A percentile compares a stretch with the other conserved stretches of the same genome.
Evolutionary conservation across 1,284 basidiomycete genomes (phyloP).

Genomic region (Leccinum fallax): DNA sequence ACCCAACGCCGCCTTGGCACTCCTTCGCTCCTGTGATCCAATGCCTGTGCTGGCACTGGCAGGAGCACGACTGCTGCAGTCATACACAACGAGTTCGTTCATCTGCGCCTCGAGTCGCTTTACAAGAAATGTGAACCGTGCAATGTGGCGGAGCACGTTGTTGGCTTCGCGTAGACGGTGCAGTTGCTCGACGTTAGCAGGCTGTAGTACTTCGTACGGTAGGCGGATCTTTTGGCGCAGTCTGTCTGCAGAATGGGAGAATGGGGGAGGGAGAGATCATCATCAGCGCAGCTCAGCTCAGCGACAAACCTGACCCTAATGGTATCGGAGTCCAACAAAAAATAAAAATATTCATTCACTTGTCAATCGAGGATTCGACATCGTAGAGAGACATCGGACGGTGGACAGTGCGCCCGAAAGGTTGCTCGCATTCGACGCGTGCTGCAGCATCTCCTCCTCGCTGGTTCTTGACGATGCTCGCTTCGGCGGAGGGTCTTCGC

Average conservation of each 20-base stretch:
- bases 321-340: neutral
- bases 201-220: conserved; percentile 77
- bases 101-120: conserved; percentile 83
- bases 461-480: conserved; percentile 31
- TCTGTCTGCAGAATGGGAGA: conserved; percentile 40
- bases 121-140: conserved; percentile 81
- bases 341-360: conserved; percentile 42
- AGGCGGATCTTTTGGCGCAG: conserved; percentile 82
- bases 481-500: conserved; percentile 67
- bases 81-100: conserved; percentile 53
- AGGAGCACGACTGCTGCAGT: conserved; percentile 1
- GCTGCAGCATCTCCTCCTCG: conserved; percentile 49
- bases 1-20: conserved; percentile 85
- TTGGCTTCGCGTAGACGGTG: conserved; percentile 79
- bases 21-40: conserved; percentile 73
- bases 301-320: neutral
- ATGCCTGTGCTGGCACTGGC: conserved; percentile 1
- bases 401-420: conserved; percentile 64
- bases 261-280: neutral
- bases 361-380: conserved; percentile 71
- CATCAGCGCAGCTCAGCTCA: neutral
- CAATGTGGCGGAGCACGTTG: conserved; percentile 79
- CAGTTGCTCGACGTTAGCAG: conserved; percentile 69
- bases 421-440: conserved; percentile 65
- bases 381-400: conserved; percentile 66